Evolutionary conservation across 257 asterid species (phyloP).

Genomic region (Ajuga chamaepitys): DNA sequence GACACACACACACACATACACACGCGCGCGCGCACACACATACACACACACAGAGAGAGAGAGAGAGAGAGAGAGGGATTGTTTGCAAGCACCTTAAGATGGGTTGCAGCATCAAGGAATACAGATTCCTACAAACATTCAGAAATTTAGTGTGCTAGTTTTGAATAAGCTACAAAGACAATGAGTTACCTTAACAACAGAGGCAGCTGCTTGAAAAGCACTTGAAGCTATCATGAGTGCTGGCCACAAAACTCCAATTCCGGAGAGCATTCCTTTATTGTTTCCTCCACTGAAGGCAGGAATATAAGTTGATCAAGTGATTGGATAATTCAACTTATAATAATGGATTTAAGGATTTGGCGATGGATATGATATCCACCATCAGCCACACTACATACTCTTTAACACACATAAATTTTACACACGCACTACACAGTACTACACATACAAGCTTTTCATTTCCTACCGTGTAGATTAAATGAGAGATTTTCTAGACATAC

Average conservation of each 20-base stretch:
- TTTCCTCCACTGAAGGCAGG: slow-evolving; percentile 53
- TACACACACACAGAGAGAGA: too few relatives aligned
- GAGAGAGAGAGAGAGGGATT: not conserved
- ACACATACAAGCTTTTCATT: too few relatives aligned
- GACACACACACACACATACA: too few relatives aligned
- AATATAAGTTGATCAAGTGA: too few relatives aligned
- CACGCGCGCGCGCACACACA: too few relatives aligned
- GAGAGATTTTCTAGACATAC: not conserved
- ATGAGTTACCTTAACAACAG: slow-evolving; percentile 62
- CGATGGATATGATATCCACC: too few relatives aligned
- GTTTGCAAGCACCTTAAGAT: slow-evolving; percentile 45
- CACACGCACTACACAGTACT: too few relatives aligned
- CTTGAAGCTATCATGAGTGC: slow-evolving; percentile 65
- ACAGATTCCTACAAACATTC: slow-evolving; percentile 59
- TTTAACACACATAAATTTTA: too few relatives aligned
- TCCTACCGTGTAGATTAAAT: not conserved
- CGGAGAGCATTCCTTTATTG: slow-evolving; percentile 50
- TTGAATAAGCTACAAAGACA: not conserved
- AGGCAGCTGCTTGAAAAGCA: slow-evolving; percentile 85
- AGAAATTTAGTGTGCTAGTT: slow-evolving; percentile 15
- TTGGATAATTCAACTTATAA: too few relatives aligned
- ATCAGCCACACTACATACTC: too few relatives aligned
- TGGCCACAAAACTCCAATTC: slow-evolving; percentile 72
- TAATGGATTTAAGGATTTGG: too few relatives aligned
- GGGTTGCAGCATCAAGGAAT: slow-evolving; percentile 52